Base-by-base conservation (phyloP, 2,329 filamentous ascomycete species). In the Xylaria polymorpha region DNA sequence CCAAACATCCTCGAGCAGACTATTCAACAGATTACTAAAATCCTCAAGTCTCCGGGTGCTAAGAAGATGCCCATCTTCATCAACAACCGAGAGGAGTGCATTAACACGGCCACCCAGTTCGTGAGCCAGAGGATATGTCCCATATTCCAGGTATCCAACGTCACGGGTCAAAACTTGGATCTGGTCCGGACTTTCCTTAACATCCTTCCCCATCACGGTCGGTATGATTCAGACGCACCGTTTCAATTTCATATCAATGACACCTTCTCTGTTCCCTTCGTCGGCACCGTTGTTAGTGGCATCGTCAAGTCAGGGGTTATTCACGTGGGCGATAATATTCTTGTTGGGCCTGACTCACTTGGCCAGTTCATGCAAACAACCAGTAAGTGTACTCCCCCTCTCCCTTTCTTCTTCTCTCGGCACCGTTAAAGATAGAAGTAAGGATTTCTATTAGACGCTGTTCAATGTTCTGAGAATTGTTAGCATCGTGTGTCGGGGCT, bases 181-280 rank as follows among this genome's bases (percentile, higher is more conserved):
- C 86, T 98, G 4, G 94, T 99, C 5, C 91, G 95, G 64, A 93
- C 91, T 0, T 99, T 99, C 80, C 83, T 99, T 64, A 98, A 98
- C 76, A 97, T 98, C 70, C 86, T 99, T 3, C 96, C 96, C 0
- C 94, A 97, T 74, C 93, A 98, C 74, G 95, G 95, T 59, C 92
- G 95, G 70, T 98, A 98, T 79, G 93, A 98, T 78, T 86, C 91
- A 20, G 90, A 93, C 56, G 94, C 93, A 0, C 91, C 94, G 0
- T 97, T 98, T 73, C 96, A 98, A 78, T 98, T 98, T 74, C 91
- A 97, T 69, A 88, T 99, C 72, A 99, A 98, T 78, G 96, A 99
- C 79, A 98, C 94, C 0, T 99, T 98, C 85, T 98, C 94, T 0
- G 96, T 99, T 4, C 96, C 96, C 1, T 97, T 97, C 80, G 94